Conservation (phyloP, 2,329 filamentous ascomycete genomes). For the Aspergillus sergii region DNA sequence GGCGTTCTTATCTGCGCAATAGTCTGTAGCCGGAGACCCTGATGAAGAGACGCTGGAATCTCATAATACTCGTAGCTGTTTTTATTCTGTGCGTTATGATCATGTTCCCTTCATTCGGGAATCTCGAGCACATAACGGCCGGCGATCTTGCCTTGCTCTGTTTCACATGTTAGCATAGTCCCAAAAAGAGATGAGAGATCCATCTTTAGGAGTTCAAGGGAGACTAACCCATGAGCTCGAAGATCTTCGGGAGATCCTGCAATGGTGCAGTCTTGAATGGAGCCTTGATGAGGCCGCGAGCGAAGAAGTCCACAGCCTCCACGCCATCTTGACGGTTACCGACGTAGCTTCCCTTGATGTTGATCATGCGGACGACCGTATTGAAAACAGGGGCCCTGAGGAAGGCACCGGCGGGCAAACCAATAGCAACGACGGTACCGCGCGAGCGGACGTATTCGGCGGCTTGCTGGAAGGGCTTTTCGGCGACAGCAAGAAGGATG, state of each 20-base stretch:
- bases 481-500: conserved; percentile 79
- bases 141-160: conserved; percentile 44
- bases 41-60: background rate
- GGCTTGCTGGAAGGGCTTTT: conserved; percentile 96
- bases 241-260: conserved; percentile 78
- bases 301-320: conserved; percentile 90
- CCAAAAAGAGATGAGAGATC: background rate
- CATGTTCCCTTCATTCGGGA: conserved; percentile 32
- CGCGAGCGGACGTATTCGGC: conserved; percentile 81
- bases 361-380: conserved; percentile 86
- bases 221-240: conserved; percentile 64
- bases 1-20: background rate
- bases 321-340: conserved; percentile 86
- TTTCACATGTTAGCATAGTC: conserved; percentile 20
- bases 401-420: conserved; percentile 77
- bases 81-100: background rate
- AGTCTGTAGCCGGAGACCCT: background rate
- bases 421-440: conserved; percentile 85
- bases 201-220: background rate
- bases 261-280: conserved; percentile 86
- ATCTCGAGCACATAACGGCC: conserved; percentile 50
- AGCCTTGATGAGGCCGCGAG: conserved; percentile 78
- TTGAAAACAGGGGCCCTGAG: conserved; percentile 86
- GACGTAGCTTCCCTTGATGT: conserved; percentile 90
- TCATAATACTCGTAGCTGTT: background rate